A percentile compares a stretch with the other conserved stretches of the same genome.
phyloP scores from a whole-genome alignment of 805 yeast genomes.

The Vanderwaltozyma yarrowii region DNA sequence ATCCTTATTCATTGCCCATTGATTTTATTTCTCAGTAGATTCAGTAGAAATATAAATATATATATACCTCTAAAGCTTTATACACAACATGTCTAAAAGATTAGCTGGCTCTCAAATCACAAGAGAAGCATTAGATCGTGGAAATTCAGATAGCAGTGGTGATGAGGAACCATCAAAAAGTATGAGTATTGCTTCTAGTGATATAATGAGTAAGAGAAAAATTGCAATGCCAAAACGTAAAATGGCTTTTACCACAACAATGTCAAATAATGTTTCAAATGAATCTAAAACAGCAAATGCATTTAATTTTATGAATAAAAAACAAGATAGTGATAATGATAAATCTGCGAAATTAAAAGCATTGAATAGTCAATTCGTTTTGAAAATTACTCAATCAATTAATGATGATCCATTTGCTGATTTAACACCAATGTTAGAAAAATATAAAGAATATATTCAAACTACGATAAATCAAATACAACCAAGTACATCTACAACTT shows the following conservation, averaged over 20 bases:
- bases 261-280: slow-evolving; percentile 1
- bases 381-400: slow-evolving; percentile 36
- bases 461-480: no score
- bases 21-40: no score
- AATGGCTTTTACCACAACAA: slow-evolving; percentile 13
- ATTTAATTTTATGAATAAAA: slow-evolving; percentile 9
- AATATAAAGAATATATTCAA: slow-evolving; percentile 46
- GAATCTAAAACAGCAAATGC: slow-evolving; percentile 14
- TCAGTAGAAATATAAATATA: no score
- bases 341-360: slow-evolving; percentile 48
- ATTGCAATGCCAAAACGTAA: slow-evolving; percentile 50
- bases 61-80: no score
- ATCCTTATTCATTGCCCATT: no score
- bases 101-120: slow-evolving; percentile 55
- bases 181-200: slow-evolving; percentile 50
- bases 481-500: slow-evolving; percentile 4
- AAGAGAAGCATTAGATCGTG: slow-evolving; percentile 35
- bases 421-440: slow-evolving; percentile 44
- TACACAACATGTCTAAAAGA: slow-evolving; percentile 58
- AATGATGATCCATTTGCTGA: slow-evolving; percentile 41
- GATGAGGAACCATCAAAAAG: slow-evolving; percentile 31
- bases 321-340: slow-evolving; percentile 17
- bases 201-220: slow-evolving; percentile 56
- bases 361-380: slow-evolving; percentile 49
- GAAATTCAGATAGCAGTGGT: slow-evolving; percentile 12